phyloP scores from a whole-genome alignment of 78 protist species.

The Parvularia atlantis region DNA sequence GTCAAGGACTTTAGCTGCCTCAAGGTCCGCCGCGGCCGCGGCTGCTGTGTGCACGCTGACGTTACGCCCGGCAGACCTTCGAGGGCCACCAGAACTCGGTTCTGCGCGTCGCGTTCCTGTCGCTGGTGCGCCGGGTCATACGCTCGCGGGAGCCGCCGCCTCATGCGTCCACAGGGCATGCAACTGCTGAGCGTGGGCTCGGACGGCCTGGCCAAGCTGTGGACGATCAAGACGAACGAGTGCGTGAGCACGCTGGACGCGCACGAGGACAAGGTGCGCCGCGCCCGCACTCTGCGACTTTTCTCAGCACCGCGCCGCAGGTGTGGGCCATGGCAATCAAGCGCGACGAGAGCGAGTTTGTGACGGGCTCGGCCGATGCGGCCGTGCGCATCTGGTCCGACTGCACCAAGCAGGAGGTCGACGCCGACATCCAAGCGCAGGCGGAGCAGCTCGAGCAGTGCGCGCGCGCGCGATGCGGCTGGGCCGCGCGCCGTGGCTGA shows the following conservation, averaged over 20 bases:
- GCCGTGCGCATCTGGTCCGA: neutral
- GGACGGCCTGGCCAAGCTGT: slow-evolving; percentile 79
- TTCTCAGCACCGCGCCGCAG: too few relatives aligned
- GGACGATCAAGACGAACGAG: slow-evolving; percentile 74
- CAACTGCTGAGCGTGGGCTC: slow-evolving; percentile 58
- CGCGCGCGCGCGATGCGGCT: neutral
- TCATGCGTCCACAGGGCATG: too few relatives aligned
- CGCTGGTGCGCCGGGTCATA: too few relatives aligned
- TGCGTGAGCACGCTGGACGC: slow-evolving; percentile 74
- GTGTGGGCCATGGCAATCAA: too few relatives aligned
- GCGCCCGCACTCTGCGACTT: too few relatives aligned
- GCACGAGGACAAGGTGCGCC: slow-evolving; percentile 66
- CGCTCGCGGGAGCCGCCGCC: too few relatives aligned
- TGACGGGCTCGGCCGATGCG: slow-evolving; percentile 75
- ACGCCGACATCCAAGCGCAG: slow-evolving; percentile 44
- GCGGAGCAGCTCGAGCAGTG: slow-evolving; percentile 19
- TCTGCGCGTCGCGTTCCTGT: too few relatives aligned
- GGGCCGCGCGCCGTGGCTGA: neutral
- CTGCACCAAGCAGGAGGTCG: slow-evolving; percentile 36
- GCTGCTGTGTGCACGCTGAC: too few relatives aligned
- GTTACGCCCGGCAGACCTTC: too few relatives aligned
- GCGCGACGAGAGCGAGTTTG: slow-evolving; percentile 30
- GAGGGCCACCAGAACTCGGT: slow-evolving; percentile 69
- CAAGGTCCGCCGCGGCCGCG: slow-evolving; percentile 68
- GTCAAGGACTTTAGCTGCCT: slow-evolving; percentile 57